Conservation (phyloP, 768 basidiomycete species). For the Suillus occidentalis region DNA sequence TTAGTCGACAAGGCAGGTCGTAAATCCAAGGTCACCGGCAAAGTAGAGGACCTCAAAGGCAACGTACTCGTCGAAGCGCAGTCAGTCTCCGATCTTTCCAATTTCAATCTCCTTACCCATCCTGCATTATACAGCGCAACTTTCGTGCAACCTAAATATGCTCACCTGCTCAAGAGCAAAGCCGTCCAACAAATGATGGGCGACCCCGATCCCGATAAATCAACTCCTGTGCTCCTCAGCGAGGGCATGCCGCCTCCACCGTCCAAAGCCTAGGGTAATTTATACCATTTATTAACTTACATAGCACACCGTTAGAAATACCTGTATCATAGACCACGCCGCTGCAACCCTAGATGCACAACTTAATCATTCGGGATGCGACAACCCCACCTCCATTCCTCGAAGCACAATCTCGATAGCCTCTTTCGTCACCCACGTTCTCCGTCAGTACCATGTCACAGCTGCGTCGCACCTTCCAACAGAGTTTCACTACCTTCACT, state of each 20-base stretch:
- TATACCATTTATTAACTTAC: background rate
- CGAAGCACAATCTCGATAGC: background rate
- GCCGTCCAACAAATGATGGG: slow-evolving; percentile 68
- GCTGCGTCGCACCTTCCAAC: background rate
- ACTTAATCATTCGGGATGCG: background rate
- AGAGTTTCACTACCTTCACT: background rate
- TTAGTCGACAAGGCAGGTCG: slow-evolving; percentile 72
- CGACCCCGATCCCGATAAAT: slow-evolving; percentile 38
- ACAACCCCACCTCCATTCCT: background rate
- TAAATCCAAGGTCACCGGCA: slow-evolving; percentile 69
- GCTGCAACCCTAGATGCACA: background rate
- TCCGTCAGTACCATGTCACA: background rate
- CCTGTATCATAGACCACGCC: background rate
- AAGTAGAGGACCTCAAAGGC: slow-evolving; percentile 80
- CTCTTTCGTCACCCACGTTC: background rate
- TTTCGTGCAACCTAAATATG: slow-evolving; percentile 90
- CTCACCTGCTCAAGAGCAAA: slow-evolving; percentile 65
- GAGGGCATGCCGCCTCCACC: slow-evolving; percentile 30
- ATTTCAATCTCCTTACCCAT: background rate
- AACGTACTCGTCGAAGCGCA: slow-evolving; percentile 78
- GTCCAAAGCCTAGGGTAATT: slow-evolving; percentile 22
- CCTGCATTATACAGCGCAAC: slow-evolving; percentile 49
- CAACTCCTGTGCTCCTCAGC: slow-evolving; percentile 24
- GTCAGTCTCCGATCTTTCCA: slow-evolving; percentile 44
- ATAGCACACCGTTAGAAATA: background rate